phyloP scores from a whole-genome alignment of 1,284 basidiomycete species.

The Marasmius fiardii region DNA sequence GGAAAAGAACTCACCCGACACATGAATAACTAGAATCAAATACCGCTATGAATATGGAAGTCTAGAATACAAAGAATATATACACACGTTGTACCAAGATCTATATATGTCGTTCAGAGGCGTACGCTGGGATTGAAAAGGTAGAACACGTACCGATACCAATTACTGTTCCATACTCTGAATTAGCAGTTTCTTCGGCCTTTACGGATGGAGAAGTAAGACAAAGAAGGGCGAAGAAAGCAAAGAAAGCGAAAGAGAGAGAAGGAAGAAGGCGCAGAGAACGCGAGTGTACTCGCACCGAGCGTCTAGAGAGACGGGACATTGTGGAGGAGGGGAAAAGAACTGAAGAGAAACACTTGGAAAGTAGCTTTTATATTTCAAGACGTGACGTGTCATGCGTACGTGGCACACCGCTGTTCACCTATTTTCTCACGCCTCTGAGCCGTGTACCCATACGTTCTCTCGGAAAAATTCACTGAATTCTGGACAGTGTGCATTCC shows the following conservation, averaged over 20 bases:
- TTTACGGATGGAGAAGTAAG: conserved; percentile 55
- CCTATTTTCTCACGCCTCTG: neutral
- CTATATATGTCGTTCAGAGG: conserved; percentile 35
- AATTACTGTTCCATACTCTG: conserved; percentile 90
- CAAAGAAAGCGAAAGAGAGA: conserved; percentile 62
- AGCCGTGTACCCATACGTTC: neutral
- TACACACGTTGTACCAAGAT: conserved; percentile 77
- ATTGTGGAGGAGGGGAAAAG: conserved; percentile 27
- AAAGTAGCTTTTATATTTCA: conserved; percentile 1
- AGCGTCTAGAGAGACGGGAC: conserved; percentile 37
- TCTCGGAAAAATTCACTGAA: neutral
- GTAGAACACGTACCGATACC: conserved; percentile 77
- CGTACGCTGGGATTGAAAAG: neutral
- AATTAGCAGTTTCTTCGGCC: conserved; percentile 48
- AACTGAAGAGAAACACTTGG: neutral
- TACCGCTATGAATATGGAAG: too few species aligned
- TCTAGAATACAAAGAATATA: neutral
- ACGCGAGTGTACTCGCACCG: conserved; percentile 54
- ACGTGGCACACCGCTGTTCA: conserved; percentile 2
- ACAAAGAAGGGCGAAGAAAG: conserved; percentile 61
- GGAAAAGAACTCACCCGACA: conserved; percentile 52
- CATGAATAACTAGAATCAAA: conserved; percentile 73
- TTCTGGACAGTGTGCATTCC: neutral
- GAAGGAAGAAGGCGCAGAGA: conserved; percentile 49
- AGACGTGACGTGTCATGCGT: conserved; percentile 12